Evolutionary conservation across 345 rosid genomes (phyloP).

Genomic region (Rhizophora apiculata): DNA sequence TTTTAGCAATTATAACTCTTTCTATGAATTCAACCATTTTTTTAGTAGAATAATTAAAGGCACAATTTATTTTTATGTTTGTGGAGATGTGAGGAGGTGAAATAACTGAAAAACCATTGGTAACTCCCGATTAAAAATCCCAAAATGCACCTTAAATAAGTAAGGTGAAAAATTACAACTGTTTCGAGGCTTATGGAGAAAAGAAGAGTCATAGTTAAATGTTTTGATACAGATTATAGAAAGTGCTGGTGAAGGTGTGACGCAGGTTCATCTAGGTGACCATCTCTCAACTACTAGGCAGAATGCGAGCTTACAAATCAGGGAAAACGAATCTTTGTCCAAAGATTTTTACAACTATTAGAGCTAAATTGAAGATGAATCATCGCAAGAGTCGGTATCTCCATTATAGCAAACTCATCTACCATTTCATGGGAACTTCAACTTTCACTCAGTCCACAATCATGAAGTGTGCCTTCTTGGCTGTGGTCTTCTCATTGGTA

Average conservation of each 20-base stretch:
- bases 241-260: constrained; percentile 94
- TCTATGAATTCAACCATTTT: too few species aligned
- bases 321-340: constrained; percentile 97
- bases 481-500: constrained; percentile 96
- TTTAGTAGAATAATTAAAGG: too few species aligned
- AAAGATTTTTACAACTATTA: constrained; percentile 80
- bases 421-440: constrained; percentile 96
- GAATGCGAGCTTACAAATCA: constrained; percentile 89
- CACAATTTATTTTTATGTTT: too few species aligned
- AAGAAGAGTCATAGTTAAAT: neutral
- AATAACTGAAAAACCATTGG: too few species aligned
- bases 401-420: constrained; percentile 69
- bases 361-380: constrained; percentile 84
- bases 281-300: constrained; percentile 99
- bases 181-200: constrained; percentile 2
- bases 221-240: constrained; percentile 53
- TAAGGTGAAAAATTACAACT: too few species aligned
- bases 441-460: constrained; percentile 97
- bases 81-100: too few species aligned
- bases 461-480: constrained; percentile 97
- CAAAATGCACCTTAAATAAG: too few species aligned
- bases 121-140: too few species aligned
- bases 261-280: constrained; percentile 81
- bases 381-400: constrained; percentile 76
- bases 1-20: too few species aligned